Conservation (phyloP, 345 rosid species). For the Cardamine occulta region DNA sequence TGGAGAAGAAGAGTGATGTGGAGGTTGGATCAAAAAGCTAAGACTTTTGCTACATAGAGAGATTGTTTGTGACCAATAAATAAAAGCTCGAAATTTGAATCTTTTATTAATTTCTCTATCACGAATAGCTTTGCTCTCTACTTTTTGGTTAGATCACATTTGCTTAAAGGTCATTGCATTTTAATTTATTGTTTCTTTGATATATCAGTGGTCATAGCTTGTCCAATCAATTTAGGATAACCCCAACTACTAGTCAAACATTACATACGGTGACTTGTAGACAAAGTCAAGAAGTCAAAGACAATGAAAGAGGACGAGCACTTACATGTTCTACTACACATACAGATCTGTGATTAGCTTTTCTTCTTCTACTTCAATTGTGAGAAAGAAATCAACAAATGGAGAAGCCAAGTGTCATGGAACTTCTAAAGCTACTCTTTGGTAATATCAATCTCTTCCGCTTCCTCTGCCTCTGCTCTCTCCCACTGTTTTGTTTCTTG, state of each 20-base stretch:
- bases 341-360: background rate
- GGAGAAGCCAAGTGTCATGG: constrained; percentile 42
- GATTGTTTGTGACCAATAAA: background rate
- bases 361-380: background rate
- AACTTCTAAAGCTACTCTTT: constrained; percentile 37
- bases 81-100: background rate
- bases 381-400: background rate
- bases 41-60: background rate
- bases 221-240: background rate
- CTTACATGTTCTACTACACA: background rate
- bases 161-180: background rate
- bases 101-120: background rate
- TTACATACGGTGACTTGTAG: background rate
- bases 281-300: constrained; percentile 17
- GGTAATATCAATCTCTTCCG: constrained; percentile 27
- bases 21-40: background rate
- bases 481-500: constrained; percentile 48
- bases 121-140: background rate
- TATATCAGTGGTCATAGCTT: background rate
- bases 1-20: constrained; percentile 18
- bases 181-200: background rate
- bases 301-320: constrained; percentile 14
- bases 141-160: background rate
- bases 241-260: background rate
- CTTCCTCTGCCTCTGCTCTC: constrained; percentile 34